A percentile compares a stretch with the other conserved stretches of the same genome.
phyloP scores from a whole-genome alignment of 768 basidiomycete species.

The Boletales sp. region DNA sequence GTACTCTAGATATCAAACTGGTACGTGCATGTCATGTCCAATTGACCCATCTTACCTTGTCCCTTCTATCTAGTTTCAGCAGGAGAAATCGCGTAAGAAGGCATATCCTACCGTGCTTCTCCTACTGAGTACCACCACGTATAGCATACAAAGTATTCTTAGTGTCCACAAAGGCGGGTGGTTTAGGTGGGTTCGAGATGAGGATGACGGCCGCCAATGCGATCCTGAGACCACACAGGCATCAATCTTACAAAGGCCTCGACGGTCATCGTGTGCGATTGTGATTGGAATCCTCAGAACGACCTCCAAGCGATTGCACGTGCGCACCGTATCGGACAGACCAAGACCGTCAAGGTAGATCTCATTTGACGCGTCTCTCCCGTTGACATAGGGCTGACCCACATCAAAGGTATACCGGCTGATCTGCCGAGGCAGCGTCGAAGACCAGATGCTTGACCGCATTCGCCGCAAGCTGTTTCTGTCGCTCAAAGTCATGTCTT shows the following conservation, averaged over 20 bases:
- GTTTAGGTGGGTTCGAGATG: slow-evolving; percentile 45
- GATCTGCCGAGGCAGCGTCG: slow-evolving; percentile 66
- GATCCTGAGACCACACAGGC: slow-evolving; percentile 37
- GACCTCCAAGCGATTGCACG: slow-evolving; percentile 85
- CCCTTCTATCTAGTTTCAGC: slow-evolving; percentile 45
- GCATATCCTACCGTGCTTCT: background rate
- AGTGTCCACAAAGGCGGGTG: slow-evolving; percentile 69
- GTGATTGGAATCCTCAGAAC: slow-evolving; percentile 69
- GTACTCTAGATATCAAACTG: slow-evolving; percentile 54
- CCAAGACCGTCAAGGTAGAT: slow-evolving; percentile 59
- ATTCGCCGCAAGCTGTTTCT: slow-evolving; percentile 69
- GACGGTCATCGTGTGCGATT: slow-evolving; percentile 78
- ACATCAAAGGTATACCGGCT: slow-evolving; percentile 58
- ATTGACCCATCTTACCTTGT: background rate
- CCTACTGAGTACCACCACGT: slow-evolving; percentile 2
- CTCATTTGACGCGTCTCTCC: background rate
- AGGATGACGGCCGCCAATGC: background rate
- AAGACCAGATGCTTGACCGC: slow-evolving; percentile 73
- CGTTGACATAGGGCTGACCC: background rate
- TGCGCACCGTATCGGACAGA: slow-evolving; percentile 80
- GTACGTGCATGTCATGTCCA: slow-evolving; percentile 28
- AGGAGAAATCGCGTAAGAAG: slow-evolving; percentile 50
- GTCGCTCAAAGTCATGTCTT: slow-evolving; percentile 59
- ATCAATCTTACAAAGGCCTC: slow-evolving; percentile 84
- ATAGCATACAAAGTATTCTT: slow-evolving; percentile 64